These are phyloP conservation scores for Zymoseptoria crescenta DNA, from an alignment of 2,329 filamentous ascomycete genomes.

Conservation along the genomic window DNA sequence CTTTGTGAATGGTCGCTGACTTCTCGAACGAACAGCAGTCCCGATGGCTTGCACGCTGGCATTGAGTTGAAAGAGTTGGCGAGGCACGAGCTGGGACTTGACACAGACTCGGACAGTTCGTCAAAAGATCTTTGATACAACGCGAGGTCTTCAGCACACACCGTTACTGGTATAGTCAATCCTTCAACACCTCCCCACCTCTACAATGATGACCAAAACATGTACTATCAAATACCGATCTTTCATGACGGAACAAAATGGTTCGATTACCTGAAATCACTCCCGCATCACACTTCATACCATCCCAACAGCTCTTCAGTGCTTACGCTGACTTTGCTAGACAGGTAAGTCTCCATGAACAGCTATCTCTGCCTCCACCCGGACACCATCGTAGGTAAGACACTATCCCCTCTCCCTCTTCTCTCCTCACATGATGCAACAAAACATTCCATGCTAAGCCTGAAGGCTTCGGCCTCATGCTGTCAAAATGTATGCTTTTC, in stretches of 20 bases:
- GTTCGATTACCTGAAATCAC: slow-evolving; percentile 42
- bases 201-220: slow-evolving; percentile 37
- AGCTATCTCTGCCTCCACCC: background rate
- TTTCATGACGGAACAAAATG: slow-evolving; percentile 37
- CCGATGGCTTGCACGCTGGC: background rate
- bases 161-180: background rate
- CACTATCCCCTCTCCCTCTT: slow-evolving; percentile 14
- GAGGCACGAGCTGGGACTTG: background rate
- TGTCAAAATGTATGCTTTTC: slow-evolving; percentile 66
- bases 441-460: slow-evolving; percentile 71
- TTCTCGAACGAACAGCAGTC: background rate
- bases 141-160: background rate
- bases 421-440: slow-evolving; percentile 53
- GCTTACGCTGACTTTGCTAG: slow-evolving; percentile 18
- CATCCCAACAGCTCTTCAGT: background rate
- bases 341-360: slow-evolving; percentile 24
- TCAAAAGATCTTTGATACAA: background rate
- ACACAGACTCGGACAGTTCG: background rate
- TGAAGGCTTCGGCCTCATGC: slow-evolving; percentile 56
- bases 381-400: slow-evolving; percentile 17
- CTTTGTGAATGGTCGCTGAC: slow-evolving; percentile 8
- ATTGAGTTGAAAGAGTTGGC: background rate
- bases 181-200: background rate
- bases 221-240: slow-evolving; percentile 46
- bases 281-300: background rate